phyloP scores from a whole-genome alignment of 179 eudicot genomes.

The Drosera spatulata region DNA sequence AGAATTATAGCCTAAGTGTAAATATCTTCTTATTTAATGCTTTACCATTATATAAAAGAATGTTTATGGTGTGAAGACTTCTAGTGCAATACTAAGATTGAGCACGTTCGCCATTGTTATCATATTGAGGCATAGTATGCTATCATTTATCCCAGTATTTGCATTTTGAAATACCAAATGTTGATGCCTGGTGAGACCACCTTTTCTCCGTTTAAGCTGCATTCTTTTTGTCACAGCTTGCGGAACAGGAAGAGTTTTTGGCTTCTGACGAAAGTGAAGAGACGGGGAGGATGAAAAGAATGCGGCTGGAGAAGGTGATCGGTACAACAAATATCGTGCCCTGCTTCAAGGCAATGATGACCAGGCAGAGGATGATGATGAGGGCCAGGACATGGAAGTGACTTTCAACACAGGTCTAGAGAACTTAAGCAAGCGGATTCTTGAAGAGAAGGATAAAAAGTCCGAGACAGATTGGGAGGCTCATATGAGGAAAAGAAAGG shows the following conservation, averaged over 20 bases:
- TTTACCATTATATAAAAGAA: too few species aligned
- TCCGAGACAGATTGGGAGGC: conserved; percentile 87
- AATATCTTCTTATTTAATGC: too few species aligned
- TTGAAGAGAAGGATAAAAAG: conserved; percentile 70
- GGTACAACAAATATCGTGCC: conserved; percentile 54
- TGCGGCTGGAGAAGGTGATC: conserved; percentile 16
- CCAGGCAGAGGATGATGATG: conserved; percentile 52
- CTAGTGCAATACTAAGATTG: too few species aligned
- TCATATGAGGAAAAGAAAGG: conserved; percentile 60
- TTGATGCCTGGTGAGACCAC: too few species aligned
- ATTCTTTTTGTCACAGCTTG: conserved; percentile 33
- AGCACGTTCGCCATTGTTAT: too few species aligned
- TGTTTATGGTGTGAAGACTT: too few species aligned
- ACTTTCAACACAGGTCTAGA: conserved; percentile 89
- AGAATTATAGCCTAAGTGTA: too few species aligned
- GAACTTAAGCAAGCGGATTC: conserved; percentile 69
- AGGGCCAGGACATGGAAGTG: conserved; percentile 86
- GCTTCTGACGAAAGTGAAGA: conserved; percentile 77
- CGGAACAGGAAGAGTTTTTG: conserved; percentile 70
- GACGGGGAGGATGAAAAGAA: conserved; percentile 29
- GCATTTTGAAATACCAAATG: too few species aligned
- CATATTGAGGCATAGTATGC: too few species aligned
- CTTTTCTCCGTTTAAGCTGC: too few species aligned
- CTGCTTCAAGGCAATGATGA: conserved; percentile 64
- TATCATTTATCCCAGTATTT: too few species aligned